A percentile compares a stretch with the other conserved stretches of the same genome.
phyloP scores from a whole-genome alignment of 805 yeast species.

The Zygoascus tannicola region DNA sequence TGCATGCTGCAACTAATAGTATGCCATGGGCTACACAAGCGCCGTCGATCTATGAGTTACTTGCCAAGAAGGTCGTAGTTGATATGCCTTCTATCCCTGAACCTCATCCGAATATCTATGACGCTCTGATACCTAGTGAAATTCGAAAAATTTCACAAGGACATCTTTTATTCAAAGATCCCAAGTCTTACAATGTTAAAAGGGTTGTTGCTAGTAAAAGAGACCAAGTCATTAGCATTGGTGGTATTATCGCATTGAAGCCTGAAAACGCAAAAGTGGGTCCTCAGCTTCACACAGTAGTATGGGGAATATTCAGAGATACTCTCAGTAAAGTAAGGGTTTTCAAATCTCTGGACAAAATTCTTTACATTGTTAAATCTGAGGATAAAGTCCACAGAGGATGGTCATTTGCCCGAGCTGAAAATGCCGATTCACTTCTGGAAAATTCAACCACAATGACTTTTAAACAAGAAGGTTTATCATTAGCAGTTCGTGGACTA shows the following conservation, averaged over 20 bases:
- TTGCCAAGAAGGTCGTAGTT: constrained; percentile 20
- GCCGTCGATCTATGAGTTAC: constrained; percentile 33
- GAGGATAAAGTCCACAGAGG: constrained; percentile 7
- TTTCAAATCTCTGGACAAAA: constrained; percentile 17
- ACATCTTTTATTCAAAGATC: constrained; percentile 15
- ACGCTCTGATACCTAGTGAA: constrained; percentile 12
- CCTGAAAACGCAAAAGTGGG: constrained; percentile 11
- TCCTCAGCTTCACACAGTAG: constrained; percentile 16
- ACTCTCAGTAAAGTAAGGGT: constrained; percentile 16
- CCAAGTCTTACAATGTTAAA: constrained; percentile 18
- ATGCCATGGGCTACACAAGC: constrained; percentile 53
- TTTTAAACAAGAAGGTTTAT: constrained; percentile 16
- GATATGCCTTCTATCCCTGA: constrained; percentile 30
- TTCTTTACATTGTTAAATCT: constrained; percentile 12
- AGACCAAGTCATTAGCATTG: constrained; percentile 28
- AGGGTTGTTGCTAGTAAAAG: constrained; percentile 17
- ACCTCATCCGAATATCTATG: constrained; percentile 17
- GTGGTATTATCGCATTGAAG: constrained; percentile 26
- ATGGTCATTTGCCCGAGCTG: constrained; percentile 19
- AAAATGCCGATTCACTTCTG: constrained; percentile 4
- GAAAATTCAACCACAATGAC: neutral
- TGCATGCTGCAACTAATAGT: neutral
- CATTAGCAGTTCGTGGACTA: constrained; percentile 25
- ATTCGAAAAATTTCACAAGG: constrained; percentile 21
- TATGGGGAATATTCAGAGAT: constrained; percentile 25